A percentile compares a stretch with the other conserved stretches of the same genome.
Evolutionary conservation across 164 flowering plant genomes (phyloP).

Genomic region (Kingdonia uniflora): DNA sequence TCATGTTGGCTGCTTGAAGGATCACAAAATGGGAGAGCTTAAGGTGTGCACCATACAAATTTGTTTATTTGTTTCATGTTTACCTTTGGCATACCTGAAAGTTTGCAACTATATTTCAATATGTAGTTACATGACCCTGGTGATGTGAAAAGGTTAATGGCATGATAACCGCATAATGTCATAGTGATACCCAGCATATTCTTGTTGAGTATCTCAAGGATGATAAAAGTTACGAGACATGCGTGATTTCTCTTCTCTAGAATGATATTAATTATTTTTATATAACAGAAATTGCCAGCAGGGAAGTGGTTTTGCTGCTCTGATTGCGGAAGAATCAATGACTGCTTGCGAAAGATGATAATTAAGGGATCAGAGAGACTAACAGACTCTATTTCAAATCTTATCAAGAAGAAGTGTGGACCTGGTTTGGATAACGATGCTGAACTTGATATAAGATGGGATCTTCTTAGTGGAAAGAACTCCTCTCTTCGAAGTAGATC

Average conservation of each 20-base stretch:
- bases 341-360: slow-evolving; percentile 41
- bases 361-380: slow-evolving; percentile 41
- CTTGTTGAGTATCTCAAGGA: no score
- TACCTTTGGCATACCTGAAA: neutral
- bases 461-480: slow-evolving; percentile 50
- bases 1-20: slow-evolving; percentile 85
- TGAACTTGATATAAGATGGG: slow-evolving; percentile 64
- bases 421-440: slow-evolving; percentile 6
- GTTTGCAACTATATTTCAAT: no score
- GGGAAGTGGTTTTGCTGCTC: slow-evolving; percentile 83
- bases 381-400: slow-evolving; percentile 28
- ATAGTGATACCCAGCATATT: no score
- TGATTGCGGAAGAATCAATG: slow-evolving; percentile 46
- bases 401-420: slow-evolving; percentile 39
- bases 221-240: no score
- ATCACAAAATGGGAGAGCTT: slow-evolving; percentile 48
- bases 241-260: no score
- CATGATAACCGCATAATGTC: no score
- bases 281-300: slow-evolving; percentile 68
- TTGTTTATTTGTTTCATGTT: neutral
- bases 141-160: no score
- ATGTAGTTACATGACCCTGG: no score
- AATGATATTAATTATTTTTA: neutral
- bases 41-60: slow-evolving; percentile 31
- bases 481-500: slow-evolving; percentile 31